A percentile compares a stretch with the other conserved stretches of the same genome.
Evolutionary conservation across 306 rosid species (phyloP).

Genomic region (Quercus engelmannii): DNA sequence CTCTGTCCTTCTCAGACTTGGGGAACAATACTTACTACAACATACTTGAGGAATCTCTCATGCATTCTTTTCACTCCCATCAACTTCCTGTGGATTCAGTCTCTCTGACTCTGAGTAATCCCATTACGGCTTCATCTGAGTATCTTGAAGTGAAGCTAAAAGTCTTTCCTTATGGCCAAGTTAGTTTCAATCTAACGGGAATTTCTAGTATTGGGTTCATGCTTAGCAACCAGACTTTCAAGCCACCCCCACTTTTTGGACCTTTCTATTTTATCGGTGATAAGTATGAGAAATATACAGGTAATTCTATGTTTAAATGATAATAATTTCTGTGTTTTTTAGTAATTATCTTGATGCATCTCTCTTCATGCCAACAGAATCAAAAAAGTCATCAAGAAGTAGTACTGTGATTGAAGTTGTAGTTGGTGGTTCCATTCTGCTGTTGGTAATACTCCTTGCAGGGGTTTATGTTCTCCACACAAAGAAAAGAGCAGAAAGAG

Average conservation of each 20-base stretch:
- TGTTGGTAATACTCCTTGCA: no score
- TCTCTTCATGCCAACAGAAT: no score
- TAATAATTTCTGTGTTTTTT: no score
- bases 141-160: constrained; percentile 16
- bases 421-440: no score
- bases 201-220: constrained; percentile 14
- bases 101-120: no score
- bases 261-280: constrained; percentile 4
- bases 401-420: no score
- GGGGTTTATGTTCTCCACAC: no score
- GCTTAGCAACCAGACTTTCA: constrained; percentile 38
- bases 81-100: constrained; percentile 20
- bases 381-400: no score
- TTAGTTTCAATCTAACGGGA: constrained; percentile 19
- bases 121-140: background rate
- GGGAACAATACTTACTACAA: background rate
- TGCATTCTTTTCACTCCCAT: background rate
- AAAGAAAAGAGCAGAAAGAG: no score
- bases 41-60: constrained; percentile 4
- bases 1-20: constrained; percentile 11
- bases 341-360: no score
- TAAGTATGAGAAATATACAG: no score
- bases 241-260: constrained; percentile 22
- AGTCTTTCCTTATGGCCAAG: constrained; percentile 24
- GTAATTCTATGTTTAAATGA: no score